Base-by-base conservation (phyloP, 2,329 filamentous ascomycete genomes). In the Trichoderma simmonsii region DNA sequence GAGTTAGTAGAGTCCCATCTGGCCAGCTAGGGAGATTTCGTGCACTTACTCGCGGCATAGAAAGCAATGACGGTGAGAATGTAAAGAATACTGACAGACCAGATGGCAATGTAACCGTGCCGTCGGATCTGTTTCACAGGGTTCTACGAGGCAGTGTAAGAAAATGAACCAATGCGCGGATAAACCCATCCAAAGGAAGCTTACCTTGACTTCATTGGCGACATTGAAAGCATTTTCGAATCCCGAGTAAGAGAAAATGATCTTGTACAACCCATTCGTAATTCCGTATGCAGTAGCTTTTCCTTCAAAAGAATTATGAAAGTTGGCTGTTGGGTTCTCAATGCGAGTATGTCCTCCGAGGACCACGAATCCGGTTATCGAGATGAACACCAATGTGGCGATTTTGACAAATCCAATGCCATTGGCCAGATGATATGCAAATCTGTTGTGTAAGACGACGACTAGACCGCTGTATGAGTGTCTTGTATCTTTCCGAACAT, bases 221-320 rank as follows among this genome's bases (percentile, higher is more conserved):
- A 91, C 83, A 73, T 89, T 89, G 79, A 90, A 90, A 0, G 88
- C 86, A 73, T 90, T 91, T 12, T 83, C 80, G 73, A 86, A 90
- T 1, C 89, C 89, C 0, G 81, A 78, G 73, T 89, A 91, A 0
- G 87, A 86, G 72, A 89, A 90, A 32, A 87, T 84, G 64, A 91
- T 87, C 69, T 86, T 89, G 62, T 88, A 85, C 28, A 91, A 77
- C 0, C 89, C 88, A 71, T 85, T 76, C 0, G 82, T 77, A 0
- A 83, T 72, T 28, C 81, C 80, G 69, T 83, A 81, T 32, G 80
- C 82, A 36, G 68, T 73, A 0, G 81, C 78, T 0, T 80, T 80
- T 2, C 82, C 82, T 0, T 75, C 73, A 61, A 83, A 83, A 3
- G 78, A 77, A 62, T 83, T 73, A 1, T 75, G 75, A 71, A 82